Percentiles rank a stretch among this genome's conserved stretches.
phyloP scores from a whole-genome alignment of 768 basidiomycete genomes.

The Lactarius hatsudake region DNA sequence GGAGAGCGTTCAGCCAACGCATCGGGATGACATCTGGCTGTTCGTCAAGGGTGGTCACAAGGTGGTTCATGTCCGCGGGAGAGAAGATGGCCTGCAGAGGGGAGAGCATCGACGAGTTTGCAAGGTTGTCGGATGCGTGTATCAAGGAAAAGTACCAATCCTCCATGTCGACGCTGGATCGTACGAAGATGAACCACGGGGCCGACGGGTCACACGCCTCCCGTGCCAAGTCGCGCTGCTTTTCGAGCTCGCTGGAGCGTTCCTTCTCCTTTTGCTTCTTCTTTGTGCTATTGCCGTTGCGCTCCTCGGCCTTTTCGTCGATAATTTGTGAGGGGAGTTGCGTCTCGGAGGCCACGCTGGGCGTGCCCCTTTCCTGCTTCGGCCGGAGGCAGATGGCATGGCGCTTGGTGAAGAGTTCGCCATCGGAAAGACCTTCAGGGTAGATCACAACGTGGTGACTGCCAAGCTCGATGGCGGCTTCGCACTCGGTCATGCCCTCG shows the following conservation, averaged over 20 bases:
- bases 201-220: slow-evolving; percentile 51
- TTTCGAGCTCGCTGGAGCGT: slow-evolving; percentile 35
- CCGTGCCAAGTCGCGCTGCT: slow-evolving; percentile 37
- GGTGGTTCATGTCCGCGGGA: slow-evolving; percentile 73
- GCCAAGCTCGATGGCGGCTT: slow-evolving; percentile 83
- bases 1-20: slow-evolving; percentile 94
- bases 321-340: slow-evolving; percentile 32
- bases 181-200: slow-evolving; percentile 94
- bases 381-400: slow-evolving; percentile 82
- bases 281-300: slow-evolving; percentile 42
- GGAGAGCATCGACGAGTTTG: slow-evolving; percentile 57
- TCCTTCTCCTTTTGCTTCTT: slow-evolving; percentile 40
- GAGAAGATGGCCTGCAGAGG: slow-evolving; percentile 67
- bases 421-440: slow-evolving; percentile 74
- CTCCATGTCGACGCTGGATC: slow-evolving; percentile 89
- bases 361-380: slow-evolving; percentile 40
- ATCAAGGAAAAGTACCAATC: slow-evolving; percentile 90
- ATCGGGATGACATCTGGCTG: slow-evolving; percentile 96
- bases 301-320: slow-evolving; percentile 39
- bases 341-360: slow-evolving; percentile 56
- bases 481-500: slow-evolving; percentile 86
- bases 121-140: slow-evolving; percentile 64
- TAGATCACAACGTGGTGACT: slow-evolving; percentile 74
- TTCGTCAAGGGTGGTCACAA: slow-evolving; percentile 84
- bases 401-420: slow-evolving; percentile 86